Evolutionary conservation across 228 moss, liverwort and hornwort species (phyloP).

Genomic region (Sphagnum magellanicum): DNA sequence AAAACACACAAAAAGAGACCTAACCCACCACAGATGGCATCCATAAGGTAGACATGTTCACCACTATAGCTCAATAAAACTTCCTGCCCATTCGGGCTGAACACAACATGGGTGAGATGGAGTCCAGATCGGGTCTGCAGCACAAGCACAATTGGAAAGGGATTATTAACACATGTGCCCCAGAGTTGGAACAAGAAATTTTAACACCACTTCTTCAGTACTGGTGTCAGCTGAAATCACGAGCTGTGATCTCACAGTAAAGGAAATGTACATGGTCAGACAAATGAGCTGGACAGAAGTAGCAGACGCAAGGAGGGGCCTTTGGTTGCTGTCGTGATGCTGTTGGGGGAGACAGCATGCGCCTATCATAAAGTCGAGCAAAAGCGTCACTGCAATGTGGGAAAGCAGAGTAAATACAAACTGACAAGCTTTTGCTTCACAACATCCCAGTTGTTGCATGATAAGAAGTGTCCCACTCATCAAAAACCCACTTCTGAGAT

Average conservation of each 20-base stretch:
- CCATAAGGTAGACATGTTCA: constrained; percentile 56
- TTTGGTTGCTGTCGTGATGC: constrained; percentile 39
- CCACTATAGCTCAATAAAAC: constrained; percentile 52
- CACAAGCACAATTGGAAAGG: not conserved
- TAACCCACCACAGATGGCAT: constrained; percentile 29
- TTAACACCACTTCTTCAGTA: too few species aligned
- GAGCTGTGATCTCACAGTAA: too few species aligned
- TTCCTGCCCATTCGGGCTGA: constrained; percentile 51
- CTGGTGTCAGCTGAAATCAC: too few species aligned
- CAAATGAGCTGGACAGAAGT: constrained; percentile 59
- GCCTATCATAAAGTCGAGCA: constrained; percentile 57
- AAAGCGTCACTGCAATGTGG: constrained; percentile 48
- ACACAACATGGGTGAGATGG: constrained; percentile 57
- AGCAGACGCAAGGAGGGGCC: constrained; percentile 53
- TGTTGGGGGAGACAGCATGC: constrained; percentile 45
- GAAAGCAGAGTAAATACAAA: not conserved
- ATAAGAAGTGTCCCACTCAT: too few species aligned
- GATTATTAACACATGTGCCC: too few species aligned
- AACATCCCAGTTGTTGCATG: too few species aligned
- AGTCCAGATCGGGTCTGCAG: constrained; percentile 40
- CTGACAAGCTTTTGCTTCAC: too few species aligned
- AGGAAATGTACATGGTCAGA: constrained; percentile 37
- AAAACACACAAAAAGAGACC: not conserved
- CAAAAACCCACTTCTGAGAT: too few species aligned
- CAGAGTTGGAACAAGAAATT: too few species aligned